A percentile compares a stretch with the other conserved stretches of the same genome.
These are phyloP conservation scores for Colletotrichum cereale DNA, from an alignment of 2,329 filamentous ascomycete genomes.

Conservation along the genomic window DNA sequence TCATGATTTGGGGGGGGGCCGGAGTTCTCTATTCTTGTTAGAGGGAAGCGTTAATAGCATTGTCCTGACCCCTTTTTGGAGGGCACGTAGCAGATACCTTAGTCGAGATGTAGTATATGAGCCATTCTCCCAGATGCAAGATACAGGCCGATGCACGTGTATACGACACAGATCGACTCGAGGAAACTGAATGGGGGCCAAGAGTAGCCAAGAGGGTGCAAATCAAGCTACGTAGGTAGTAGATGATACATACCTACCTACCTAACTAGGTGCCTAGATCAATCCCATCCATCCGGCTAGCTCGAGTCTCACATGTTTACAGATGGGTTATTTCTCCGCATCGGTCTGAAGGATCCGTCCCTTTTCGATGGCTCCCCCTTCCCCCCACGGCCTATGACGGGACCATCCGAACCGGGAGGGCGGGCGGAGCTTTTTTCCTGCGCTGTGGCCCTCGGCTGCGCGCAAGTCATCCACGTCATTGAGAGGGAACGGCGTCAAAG, in stretches of 20 bases:
- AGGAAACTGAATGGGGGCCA: not conserved
- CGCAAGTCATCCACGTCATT: slow-evolving; percentile 40
- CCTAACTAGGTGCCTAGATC: too few species aligned
- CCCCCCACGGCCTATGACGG: not conserved
- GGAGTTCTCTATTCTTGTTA: slow-evolving; percentile 10
- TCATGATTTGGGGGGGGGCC: slow-evolving; percentile 3
- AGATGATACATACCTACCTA: too few species aligned
- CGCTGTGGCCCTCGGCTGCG: slow-evolving; percentile 17
- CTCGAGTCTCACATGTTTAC: slow-evolving; percentile 26
- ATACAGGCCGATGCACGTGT: not conserved
- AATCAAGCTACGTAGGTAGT: too few species aligned
- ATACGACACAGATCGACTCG: not conserved
- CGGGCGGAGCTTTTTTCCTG: not conserved
- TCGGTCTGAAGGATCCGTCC: not conserved
- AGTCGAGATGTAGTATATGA: slow-evolving; percentile 4
- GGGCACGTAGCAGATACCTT: slow-evolving; percentile 28
- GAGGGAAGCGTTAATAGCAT: slow-evolving; percentile 17
- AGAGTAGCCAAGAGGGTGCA: not conserved
- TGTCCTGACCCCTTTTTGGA: not conserved
- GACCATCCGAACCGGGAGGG: not conserved
- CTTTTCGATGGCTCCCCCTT: not conserved
- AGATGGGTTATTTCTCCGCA: not conserved
- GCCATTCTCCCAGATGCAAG: not conserved
- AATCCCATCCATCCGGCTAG: not conserved
- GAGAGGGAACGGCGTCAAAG: slow-evolving; percentile 36